These are phyloP conservation scores for Aureobasidium sp. DNA, from an alignment of 2,329 filamentous ascomycete genomes.

Conservation along the genomic window DNA sequence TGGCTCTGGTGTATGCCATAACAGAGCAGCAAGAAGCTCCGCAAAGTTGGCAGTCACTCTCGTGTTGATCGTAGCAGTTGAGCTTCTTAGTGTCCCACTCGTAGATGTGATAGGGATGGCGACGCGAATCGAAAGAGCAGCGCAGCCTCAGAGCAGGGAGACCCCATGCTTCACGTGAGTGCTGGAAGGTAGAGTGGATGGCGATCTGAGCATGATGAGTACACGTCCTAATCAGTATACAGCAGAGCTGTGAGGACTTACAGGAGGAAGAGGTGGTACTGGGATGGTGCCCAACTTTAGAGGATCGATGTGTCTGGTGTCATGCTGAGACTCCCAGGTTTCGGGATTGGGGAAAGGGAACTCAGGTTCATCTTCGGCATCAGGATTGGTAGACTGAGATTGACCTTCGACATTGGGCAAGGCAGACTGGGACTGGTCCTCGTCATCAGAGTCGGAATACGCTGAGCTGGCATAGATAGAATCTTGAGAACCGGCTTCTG, in stretches of 20 bases:
- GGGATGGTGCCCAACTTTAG: neutral
- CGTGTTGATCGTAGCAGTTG: conserved; percentile 16
- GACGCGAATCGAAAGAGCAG: neutral
- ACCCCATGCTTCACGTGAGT: neutral
- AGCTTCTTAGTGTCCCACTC: conserved; percentile 19
- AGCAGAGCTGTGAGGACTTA: neutral
- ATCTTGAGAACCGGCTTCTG: neutral
- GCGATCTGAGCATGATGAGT: neutral
- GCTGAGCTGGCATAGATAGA: neutral
- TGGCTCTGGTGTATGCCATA: neutral
- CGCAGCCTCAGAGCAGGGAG: conserved; percentile 14
- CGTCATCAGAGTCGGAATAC: neutral
- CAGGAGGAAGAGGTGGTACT: neutral
- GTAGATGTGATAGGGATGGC: conserved; percentile 19
- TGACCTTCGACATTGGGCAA: too few relatives aligned
- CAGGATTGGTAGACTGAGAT: too few relatives aligned
- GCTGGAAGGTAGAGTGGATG: neutral
- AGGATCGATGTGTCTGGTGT: neutral
- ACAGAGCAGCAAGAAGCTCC: conserved; percentile 18
- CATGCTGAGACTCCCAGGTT: neutral
- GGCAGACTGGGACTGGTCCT: neutral
- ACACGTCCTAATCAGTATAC: neutral
- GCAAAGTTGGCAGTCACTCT: conserved; percentile 17
- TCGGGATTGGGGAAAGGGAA: neutral
- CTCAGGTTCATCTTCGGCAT: too few relatives aligned